Percentiles rank a stretch among this genome's conserved stretches.
Conservation (phyloP, 2,329 filamentous ascomycete genomes). For the Nemania bipapillata region DNA sequence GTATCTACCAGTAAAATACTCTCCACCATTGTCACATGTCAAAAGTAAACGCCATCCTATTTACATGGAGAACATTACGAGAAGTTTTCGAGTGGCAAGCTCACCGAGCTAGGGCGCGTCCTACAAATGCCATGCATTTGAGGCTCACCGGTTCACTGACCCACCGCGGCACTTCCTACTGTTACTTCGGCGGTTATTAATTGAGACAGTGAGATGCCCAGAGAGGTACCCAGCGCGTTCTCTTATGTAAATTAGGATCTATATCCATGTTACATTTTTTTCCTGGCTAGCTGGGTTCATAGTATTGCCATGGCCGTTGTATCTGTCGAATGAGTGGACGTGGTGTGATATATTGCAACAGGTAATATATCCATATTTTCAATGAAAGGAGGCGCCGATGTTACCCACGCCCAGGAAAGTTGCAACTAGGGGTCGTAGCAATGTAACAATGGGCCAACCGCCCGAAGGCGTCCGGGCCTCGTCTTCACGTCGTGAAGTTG, state of each 20-base stretch:
- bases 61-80: background rate
- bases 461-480: background rate
- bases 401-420: slow-evolving; percentile 3
- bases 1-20: background rate
- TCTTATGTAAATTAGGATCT: background rate
- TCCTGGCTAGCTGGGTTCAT: background rate
- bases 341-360: background rate
- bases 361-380: background rate
- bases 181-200: background rate
- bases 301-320: background rate
- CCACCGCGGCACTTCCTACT: slow-evolving; percentile 12
- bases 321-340: slow-evolving; percentile 6
- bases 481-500: slow-evolving; percentile 39
- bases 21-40: slow-evolving; percentile 29
- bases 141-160: slow-evolving; percentile 18
- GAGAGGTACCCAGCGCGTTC: background rate
- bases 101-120: slow-evolving; percentile 6
- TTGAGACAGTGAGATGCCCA: slow-evolving; percentile 1
- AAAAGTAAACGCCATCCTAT: background rate
- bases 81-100: slow-evolving; percentile 10
- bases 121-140: slow-evolving; percentile 10
- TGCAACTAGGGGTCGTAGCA: slow-evolving; percentile 11
- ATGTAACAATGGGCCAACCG: slow-evolving; percentile 6
- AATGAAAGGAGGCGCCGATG: background rate
- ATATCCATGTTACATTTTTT: background rate